phyloP scores from a whole-genome alignment of 352 stramenopile genomes.

The Pythium biforme region DNA sequence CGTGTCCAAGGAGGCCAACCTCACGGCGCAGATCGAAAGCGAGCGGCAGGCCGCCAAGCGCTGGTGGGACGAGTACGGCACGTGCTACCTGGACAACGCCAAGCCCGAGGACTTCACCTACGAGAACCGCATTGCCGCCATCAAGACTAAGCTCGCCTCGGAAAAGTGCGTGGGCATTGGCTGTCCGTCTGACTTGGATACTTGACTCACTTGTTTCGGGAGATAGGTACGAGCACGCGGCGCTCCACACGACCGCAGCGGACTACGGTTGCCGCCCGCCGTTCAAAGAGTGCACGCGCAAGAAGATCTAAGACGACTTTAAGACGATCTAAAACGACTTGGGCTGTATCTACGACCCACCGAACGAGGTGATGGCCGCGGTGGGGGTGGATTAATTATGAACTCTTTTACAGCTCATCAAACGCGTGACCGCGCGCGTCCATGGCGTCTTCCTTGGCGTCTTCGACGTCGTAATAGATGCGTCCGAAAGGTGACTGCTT shows the following conservation, averaged over 20 bases:
- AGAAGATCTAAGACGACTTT: constrained; percentile 31
- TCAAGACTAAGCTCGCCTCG: constrained; percentile 61
- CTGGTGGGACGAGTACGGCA: constrained; percentile 82
- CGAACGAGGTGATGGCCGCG: not conserved
- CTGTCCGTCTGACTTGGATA: not conserved
- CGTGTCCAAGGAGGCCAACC: constrained; percentile 81
- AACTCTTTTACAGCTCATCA: not conserved
- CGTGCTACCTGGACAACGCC: constrained; percentile 75
- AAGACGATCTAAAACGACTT: too few species aligned
- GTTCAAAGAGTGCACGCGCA: constrained; percentile 71
- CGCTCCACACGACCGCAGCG: constrained; percentile 52
- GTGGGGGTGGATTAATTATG: not conserved
- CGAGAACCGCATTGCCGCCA: constrained; percentile 68
- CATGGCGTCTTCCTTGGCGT: not conserved
- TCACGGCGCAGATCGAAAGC: constrained; percentile 81
- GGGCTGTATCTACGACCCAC: not conserved
- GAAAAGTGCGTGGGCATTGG: constrained; percentile 39
- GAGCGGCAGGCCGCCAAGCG: constrained; percentile 71
- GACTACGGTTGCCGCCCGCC: constrained; percentile 69
- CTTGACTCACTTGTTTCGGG: not conserved
- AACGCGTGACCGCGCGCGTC: not conserved
- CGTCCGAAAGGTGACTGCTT: constrained; percentile 6
- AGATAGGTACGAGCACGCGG: constrained; percentile 49
- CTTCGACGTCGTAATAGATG: constrained; percentile 8
- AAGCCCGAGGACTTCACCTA: constrained; percentile 84